A percentile compares a stretch with the other conserved stretches of the same genome.
phyloP scores from a whole-genome alignment of 345 rosid genomes.

The Syzygium oleosum region DNA sequence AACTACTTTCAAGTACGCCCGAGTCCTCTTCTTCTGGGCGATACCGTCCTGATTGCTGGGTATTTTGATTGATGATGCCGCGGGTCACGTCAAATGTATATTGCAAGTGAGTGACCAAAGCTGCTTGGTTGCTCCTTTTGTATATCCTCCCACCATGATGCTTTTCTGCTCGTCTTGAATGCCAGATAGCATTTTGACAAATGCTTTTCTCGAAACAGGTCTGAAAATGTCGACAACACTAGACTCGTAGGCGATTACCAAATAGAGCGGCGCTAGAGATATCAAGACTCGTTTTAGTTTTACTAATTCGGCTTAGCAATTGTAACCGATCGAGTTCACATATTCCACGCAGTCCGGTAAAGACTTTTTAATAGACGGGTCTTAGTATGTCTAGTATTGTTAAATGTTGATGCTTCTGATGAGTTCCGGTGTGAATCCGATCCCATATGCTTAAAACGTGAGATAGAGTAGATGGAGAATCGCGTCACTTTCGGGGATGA shows the following conservation, averaged over 20 bases:
- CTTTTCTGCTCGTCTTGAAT: not conserved
- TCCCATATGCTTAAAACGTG: not conserved
- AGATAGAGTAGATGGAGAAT: not conserved
- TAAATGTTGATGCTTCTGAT: not conserved
- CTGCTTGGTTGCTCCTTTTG: not conserved
- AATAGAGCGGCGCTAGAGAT: not conserved
- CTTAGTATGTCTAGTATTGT: not conserved
- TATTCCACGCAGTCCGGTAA: not conserved
- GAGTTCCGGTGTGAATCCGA: not conserved
- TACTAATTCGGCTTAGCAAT: not conserved
- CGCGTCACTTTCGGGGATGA: accelerated
- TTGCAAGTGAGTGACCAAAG: not conserved
- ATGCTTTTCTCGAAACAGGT: not conserved
- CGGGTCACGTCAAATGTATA: not conserved
- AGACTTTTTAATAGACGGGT: not conserved
- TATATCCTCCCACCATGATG: not conserved
- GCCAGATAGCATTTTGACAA: not conserved
- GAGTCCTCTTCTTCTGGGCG: not conserved
- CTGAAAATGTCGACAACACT: not conserved
- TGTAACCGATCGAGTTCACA: not conserved
- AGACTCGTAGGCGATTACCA: not conserved
- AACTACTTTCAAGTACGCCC: not conserved
- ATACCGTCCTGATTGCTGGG: not conserved
- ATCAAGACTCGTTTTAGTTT: not conserved
- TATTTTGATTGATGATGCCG: not conserved